Evolutionary conservation across 352 stramenopile genomes (phyloP).

Genomic region (Globisporangium sylvaticum): DNA sequence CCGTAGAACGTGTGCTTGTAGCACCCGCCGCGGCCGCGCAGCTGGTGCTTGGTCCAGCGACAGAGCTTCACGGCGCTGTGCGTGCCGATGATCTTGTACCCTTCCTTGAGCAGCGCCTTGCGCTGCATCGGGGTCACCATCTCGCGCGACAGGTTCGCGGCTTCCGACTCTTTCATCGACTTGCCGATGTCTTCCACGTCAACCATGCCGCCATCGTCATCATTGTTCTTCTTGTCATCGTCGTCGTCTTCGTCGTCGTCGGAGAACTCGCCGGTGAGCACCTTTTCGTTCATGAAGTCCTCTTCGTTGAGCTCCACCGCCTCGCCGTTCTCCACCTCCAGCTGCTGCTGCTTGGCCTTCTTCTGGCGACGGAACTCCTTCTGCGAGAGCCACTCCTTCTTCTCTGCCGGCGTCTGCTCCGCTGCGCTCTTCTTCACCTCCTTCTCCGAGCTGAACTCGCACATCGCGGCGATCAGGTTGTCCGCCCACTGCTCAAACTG

Average conservation of each 20-base stretch:
- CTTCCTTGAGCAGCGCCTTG: conserved; percentile 95
- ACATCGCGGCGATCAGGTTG: conserved; percentile 74
- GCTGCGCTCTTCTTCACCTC: conserved; percentile 12
- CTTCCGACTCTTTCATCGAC: conserved; percentile 83
- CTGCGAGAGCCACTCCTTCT: conserved; percentile 65
- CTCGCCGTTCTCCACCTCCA: conserved; percentile 45
- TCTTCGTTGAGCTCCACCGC: conserved; percentile 72
- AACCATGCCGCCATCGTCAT: conserved; percentile 48
- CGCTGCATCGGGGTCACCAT: conserved; percentile 96
- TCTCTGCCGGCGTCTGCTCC: conserved; percentile 12
- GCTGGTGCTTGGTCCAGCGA: conserved; percentile 98
- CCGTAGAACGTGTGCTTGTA: conserved; percentile 99
- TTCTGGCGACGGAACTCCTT: conserved; percentile 85
- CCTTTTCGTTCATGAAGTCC: conserved; percentile 83
- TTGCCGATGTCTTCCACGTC: conserved; percentile 87
- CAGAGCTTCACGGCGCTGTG: conserved; percentile 98
- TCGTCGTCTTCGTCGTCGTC: conserved; percentile 56
- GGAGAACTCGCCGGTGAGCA: conserved; percentile 67
- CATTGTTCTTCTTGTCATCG: conserved; percentile 22
- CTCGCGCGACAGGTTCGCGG: conserved; percentile 67
- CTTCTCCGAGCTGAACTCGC: conserved; percentile 59
- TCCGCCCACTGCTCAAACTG: conserved; percentile 84
- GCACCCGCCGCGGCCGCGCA: conserved; percentile 94
- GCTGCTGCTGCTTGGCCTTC: conserved; percentile 63
- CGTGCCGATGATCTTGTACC: conserved; percentile 98